These are phyloP conservation scores for Pulicaria dysenterica DNA, from an alignment of 129 eudicot species.

Conservation along the genomic window DNA sequence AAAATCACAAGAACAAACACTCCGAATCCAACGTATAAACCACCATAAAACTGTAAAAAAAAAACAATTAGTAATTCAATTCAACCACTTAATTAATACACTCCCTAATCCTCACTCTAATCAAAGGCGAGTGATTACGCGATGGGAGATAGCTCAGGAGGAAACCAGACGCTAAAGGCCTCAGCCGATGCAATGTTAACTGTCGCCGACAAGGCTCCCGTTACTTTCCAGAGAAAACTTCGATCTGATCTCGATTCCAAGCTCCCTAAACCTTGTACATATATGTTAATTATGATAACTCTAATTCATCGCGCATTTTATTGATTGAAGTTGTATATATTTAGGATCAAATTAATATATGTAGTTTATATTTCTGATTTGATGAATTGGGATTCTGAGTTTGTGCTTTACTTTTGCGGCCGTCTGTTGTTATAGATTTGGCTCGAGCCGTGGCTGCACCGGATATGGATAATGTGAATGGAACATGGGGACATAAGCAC, in stretches of 20 bases:
- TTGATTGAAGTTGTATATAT: not conserved
- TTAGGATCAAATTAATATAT: too few species aligned
- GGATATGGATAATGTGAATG: conserved; percentile 55
- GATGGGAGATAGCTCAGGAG: conserved; percentile 50
- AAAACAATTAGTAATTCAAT: too few species aligned
- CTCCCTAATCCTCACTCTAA: conserved; percentile 7
- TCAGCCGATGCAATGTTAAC: conserved; percentile 46
- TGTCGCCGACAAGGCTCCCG: conserved; percentile 52
- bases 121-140: not conserved
- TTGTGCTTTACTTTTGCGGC: not conserved
- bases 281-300: not conserved
- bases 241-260: conserved; percentile 47
- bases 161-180: conserved; percentile 32
- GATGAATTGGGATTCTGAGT: not conserved
- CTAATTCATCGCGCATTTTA: not conserved
- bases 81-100: too few species aligned
- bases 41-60: conserved; percentile 28
- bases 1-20: conserved; percentile 26
- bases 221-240: conserved; percentile 45
- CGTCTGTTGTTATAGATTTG: conserved; percentile 35
- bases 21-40: conserved; percentile 27
- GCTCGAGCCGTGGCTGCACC: conserved; percentile 62
- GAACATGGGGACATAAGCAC: conserved; percentile 60
- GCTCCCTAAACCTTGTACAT: conserved; percentile 55
- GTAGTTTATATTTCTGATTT: too few species aligned